These are phyloP conservation scores for Brassica incana DNA, from an alignment of 345 rosid species.

Conservation along the genomic window DNA sequence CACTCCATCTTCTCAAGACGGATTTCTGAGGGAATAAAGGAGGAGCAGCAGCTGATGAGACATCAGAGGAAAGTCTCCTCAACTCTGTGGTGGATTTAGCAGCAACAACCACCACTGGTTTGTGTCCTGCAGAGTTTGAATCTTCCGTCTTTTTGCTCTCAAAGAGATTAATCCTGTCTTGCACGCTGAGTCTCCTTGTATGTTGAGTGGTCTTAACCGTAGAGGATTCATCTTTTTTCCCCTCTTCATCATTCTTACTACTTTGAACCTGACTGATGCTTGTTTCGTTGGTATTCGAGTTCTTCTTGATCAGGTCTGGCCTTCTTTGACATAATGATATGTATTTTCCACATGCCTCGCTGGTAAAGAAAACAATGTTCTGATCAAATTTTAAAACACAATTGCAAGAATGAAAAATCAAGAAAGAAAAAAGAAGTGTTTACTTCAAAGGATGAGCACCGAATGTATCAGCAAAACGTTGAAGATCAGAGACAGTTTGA, in stretches of 20 bases:
- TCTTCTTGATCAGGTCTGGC: slow-evolving; percentile 69
- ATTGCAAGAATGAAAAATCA: background rate
- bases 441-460: slow-evolving; percentile 83
- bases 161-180: slow-evolving; percentile 90
- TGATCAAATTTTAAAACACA: background rate
- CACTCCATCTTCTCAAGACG: slow-evolving; percentile 94
- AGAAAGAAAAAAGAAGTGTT: slow-evolving; percentile 29
- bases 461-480: slow-evolving; percentile 69
- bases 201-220: slow-evolving; percentile 49
- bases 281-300: slow-evolving; percentile 44
- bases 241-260: slow-evolving; percentile 47
- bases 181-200: slow-evolving; percentile 87
- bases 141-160: slow-evolving; percentile 86
- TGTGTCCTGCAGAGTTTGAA: slow-evolving; percentile 55
- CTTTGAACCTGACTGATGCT: slow-evolving; percentile 7
- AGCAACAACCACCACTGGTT: slow-evolving; percentile 44
- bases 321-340: slow-evolving; percentile 71
- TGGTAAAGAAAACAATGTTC: slow-evolving; percentile 33
- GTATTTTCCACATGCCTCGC: slow-evolving; percentile 78
- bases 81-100: slow-evolving; percentile 64
- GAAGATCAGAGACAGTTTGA: slow-evolving; percentile 65
- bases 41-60: slow-evolving; percentile 54
- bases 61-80: slow-evolving; percentile 82
- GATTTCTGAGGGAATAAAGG: slow-evolving; percentile 60
- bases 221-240: slow-evolving; percentile 45